Percentiles rank a stretch among this genome's conserved stretches.
These are phyloP conservation scores for Globisporangium nagaii DNA, from an alignment of 352 stramenopile species.

Conservation along the genomic window DNA sequence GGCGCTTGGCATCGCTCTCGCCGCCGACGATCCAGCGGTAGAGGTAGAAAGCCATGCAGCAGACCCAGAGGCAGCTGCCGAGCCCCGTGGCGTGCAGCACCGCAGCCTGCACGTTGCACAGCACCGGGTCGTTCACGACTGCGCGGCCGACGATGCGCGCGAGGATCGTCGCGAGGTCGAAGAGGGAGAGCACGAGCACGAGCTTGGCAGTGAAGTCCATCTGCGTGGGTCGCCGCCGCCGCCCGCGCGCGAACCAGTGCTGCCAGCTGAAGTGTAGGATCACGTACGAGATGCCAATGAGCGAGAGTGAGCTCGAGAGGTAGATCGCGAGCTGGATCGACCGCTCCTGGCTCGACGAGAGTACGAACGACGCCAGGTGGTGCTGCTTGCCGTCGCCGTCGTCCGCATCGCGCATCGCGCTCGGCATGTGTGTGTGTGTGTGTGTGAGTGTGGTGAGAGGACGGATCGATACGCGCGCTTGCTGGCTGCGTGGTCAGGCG, in stretches of 20 bases:
- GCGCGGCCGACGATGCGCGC: slow-evolving; percentile 50
- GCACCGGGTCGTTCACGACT: slow-evolving; percentile 27
- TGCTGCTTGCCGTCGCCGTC: slow-evolving; percentile 4
- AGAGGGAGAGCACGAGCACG: slow-evolving; percentile 62
- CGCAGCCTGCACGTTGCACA: slow-evolving; percentile 52
- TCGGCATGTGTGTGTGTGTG: neutral
- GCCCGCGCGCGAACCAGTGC: slow-evolving; percentile 21
- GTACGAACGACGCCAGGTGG: slow-evolving; percentile 1
- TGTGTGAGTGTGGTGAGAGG: neutral
- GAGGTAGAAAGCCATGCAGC: slow-evolving; percentile 76
- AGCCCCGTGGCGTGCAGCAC: slow-evolving; percentile 54
- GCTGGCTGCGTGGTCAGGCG: neutral
- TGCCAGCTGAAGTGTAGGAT: slow-evolving; percentile 52
- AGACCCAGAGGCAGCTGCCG: slow-evolving; percentile 64
- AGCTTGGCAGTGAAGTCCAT: slow-evolving; percentile 69
- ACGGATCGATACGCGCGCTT: neutral
- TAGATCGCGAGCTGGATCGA: slow-evolving; percentile 39
- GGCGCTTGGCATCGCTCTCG: slow-evolving; percentile 61
- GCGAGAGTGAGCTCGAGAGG: slow-evolving; percentile 44
- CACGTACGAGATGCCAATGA: slow-evolving; percentile 60
- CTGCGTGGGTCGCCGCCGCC: slow-evolving; percentile 10
- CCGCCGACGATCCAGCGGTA: slow-evolving; percentile 75
- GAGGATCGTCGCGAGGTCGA: slow-evolving; percentile 53
- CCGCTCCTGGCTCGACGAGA: slow-evolving; percentile 20
- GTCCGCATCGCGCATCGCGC: slow-evolving; percentile 8